Evolutionary conservation across 805 yeast genomes (phyloP), one percentile per base, ranked within the genome.

Genomic region (Lipomyces japonicus): DNA sequence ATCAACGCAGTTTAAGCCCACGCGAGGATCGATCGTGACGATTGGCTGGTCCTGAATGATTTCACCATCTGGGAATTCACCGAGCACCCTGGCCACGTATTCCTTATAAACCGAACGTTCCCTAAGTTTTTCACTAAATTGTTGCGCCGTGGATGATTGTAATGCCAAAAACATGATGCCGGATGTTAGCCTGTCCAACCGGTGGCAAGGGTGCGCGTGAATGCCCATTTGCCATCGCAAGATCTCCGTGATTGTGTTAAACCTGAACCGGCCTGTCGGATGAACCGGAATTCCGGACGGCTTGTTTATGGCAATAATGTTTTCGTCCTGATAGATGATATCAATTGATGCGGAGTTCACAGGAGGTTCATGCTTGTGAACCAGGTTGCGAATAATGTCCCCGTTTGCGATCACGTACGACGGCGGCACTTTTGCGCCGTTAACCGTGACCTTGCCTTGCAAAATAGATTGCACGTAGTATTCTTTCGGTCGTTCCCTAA

Each of bases 211-310:
- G 64, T 89, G 96, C 1, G 84, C 91, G 1, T 70, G 68, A 37
- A 76, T 70, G 1, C 82, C 83, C 51, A 74, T 65, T 60, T 90
- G 95, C 47, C 80, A 78, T 65, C 86, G 82, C 58, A 93, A 68
- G 7, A 88, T 80, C 63, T 84, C 84, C 4, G 93, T 84, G 21
- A 88, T 74, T 1, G 95, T 78, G 64, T 91, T 91, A 66, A 76
- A 86, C 50, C 91, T 71, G 68, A 81, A 91, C 48, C 72, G 59
- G 2, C 97, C 98, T 0, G 96, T 84, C 2, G 98, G 97, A 65
- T 93, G 98, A 0, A 87, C 95, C 0, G 98, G 97, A 2, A 93
- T 76, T 0, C 98, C 97, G 3, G 93, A 77, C 0, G 98, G 98
- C 58, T 93, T 93, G 65, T 91, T 95, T 21, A 93, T 82, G 2